These are phyloP conservation scores for Aristolochia fimbriata DNA, from an alignment of 164 flowering plant genomes.

Conservation along the genomic window DNA sequence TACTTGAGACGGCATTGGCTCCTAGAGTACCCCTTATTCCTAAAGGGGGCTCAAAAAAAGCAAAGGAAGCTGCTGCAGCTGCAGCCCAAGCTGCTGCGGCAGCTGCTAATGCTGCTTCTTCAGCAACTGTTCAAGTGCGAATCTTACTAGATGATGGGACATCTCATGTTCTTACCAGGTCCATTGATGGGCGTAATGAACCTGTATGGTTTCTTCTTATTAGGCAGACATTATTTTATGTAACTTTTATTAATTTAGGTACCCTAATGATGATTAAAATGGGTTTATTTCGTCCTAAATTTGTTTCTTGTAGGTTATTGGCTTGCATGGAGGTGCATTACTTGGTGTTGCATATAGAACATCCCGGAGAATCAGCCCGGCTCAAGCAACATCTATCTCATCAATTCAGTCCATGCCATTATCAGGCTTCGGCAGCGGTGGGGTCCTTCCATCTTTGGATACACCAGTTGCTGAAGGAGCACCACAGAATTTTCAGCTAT, in stretches of 20 bases:
- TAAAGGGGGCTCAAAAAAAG: conserved; percentile 86
- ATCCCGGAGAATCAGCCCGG: conserved; percentile 77
- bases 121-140: conserved; percentile 89
- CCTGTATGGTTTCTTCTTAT: conserved; percentile 43
- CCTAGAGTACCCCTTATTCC: conserved; percentile 77
- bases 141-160: conserved; percentile 94
- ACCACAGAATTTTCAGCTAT: conserved; percentile 84
- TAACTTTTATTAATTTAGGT: neutral
- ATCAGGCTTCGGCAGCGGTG: conserved; percentile 72
- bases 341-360: conserved; percentile 95
- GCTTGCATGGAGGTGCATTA: conserved; percentile 94
- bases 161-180: conserved; percentile 77
- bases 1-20: conserved; percentile 73
- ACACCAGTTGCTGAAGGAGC: conserved; percentile 57
- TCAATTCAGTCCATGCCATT: conserved; percentile 87
- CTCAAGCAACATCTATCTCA: conserved; percentile 86
- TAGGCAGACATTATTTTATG: neutral
- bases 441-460: conserved; percentile 56
- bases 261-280: neutral
- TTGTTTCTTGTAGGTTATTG: conserved; percentile 50
- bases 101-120: conserved; percentile 81
- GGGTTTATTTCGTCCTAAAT: neutral
- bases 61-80: conserved; percentile 97
- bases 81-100: conserved; percentile 96
- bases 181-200: conserved; percentile 78